Conservation (phyloP, 805 yeast species). For the Kregervanrija fluxuum region DNA sequence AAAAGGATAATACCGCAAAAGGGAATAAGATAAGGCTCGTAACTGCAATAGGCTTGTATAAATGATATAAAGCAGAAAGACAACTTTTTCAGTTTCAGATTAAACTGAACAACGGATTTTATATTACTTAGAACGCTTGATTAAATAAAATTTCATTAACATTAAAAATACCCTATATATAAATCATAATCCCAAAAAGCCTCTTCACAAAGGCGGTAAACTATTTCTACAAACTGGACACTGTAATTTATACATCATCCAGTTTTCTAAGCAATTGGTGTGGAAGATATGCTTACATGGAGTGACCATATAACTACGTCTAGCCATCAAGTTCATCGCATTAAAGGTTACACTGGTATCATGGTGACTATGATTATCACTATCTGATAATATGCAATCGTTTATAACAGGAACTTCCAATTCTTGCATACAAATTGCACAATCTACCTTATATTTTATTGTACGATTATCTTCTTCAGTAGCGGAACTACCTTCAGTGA, state of each 20-base stretch:
- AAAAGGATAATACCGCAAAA: too few relatives aligned
- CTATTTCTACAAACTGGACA: conserved; percentile 90
- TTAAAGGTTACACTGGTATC: conserved; percentile 5
- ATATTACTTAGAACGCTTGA: not conserved
- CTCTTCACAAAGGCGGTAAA: conserved; percentile 64
- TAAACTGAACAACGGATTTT: too few relatives aligned
- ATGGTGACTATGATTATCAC: conserved; percentile 7
- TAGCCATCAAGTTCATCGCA: conserved; percentile 21
- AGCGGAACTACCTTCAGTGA: conserved; percentile 11
- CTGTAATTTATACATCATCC: conserved; percentile 91
- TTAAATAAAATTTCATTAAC: too few relatives aligned
- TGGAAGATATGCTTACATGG: conserved; percentile 92
- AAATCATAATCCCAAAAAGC: not conserved
- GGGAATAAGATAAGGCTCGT: too few relatives aligned
- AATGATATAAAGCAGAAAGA: too few relatives aligned
- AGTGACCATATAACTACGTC: conserved; percentile 66
- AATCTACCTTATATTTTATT: conserved; percentile 51
- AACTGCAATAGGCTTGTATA: too few relatives aligned
- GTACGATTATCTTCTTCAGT: conserved; percentile 18
- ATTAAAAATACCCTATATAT: not conserved
- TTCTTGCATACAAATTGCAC: conserved; percentile 86
- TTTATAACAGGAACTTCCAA: conserved; percentile 50
- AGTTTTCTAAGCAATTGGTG: conserved; percentile 76
- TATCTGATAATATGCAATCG: conserved; percentile 3
- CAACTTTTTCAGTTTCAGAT: too few relatives aligned